These are phyloP conservation scores for Stereocaulon alpinum DNA, from an alignment of 495 filamentous ascomycete species.

Conservation along the genomic window DNA sequence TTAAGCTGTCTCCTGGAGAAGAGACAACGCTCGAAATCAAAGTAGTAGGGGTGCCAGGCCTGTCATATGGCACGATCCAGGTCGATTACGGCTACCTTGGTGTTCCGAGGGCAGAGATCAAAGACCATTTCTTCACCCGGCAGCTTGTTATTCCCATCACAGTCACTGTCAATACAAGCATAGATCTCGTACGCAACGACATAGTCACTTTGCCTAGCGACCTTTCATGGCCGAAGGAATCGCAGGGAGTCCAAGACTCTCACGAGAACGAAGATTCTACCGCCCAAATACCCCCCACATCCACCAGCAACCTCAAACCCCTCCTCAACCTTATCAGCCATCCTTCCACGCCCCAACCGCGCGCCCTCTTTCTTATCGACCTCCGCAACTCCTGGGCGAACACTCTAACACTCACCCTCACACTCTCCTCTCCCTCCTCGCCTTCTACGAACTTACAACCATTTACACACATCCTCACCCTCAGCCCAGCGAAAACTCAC, in stretches of 20 bases:
- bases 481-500: slow-evolving; percentile 69
- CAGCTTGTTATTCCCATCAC: slow-evolving; percentile 73
- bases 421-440: slow-evolving; percentile 26
- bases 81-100: slow-evolving; percentile 73
- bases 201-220: slow-evolving; percentile 57
- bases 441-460: slow-evolving; percentile 11
- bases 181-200: slow-evolving; percentile 70
- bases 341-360: slow-evolving; percentile 42
- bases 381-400: slow-evolving; percentile 81
- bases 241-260: not conserved
- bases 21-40: slow-evolving; percentile 71
- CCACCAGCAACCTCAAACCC: slow-evolving; percentile 30
- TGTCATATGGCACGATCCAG: slow-evolving; percentile 72
- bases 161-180: slow-evolving; percentile 81
- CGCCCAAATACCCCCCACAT: slow-evolving; percentile 9
- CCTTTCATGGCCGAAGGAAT: slow-evolving; percentile 42
- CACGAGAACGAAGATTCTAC: not conserved
- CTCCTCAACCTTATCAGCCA: slow-evolving; percentile 34
- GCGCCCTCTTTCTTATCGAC: slow-evolving; percentile 75
- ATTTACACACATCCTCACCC: slow-evolving; percentile 27
- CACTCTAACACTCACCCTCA: slow-evolving; percentile 47
- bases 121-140: slow-evolving; percentile 72
- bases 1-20: slow-evolving; percentile 57
- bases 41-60: slow-evolving; percentile 71
- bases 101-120: slow-evolving; percentile 48